phyloP scores from a whole-genome alignment of 192 early-diverging fungal genomes.

The Diversispora epigaea region DNA sequence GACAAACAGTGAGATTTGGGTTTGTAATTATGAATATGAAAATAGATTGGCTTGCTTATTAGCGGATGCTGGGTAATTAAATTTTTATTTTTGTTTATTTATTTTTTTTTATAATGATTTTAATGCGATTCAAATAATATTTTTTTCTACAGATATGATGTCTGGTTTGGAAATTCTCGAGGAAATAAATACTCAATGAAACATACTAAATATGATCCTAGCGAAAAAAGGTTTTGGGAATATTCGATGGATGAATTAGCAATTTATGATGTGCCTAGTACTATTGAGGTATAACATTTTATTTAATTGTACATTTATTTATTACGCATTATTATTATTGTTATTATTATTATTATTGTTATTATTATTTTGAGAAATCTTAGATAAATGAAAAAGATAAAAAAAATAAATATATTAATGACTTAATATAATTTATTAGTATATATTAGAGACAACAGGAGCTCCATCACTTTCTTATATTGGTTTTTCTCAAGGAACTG shows the following conservation, averaged over 20 bases:
- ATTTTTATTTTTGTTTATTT: no score
- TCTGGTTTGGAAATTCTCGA: conserved; percentile 94
- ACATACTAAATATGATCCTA: conserved; percentile 65
- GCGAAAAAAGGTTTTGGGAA: conserved; percentile 82
- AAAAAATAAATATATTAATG: no score
- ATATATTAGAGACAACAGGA: conserved; percentile 82
- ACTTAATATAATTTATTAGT: conserved; percentile 44
- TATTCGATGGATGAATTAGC: conserved; percentile 93
- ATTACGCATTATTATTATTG: no score
- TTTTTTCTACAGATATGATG: no score
- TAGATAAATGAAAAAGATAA: no score
- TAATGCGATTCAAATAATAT: no score
- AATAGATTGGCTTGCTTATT: conserved; percentile 80
- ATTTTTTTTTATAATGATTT: no score
- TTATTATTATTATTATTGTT: no score
- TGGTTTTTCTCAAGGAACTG: conserved; percentile 95
- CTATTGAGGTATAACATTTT: conserved; percentile 63
- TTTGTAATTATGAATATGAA: conserved; percentile 76
- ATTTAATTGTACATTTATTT: no score
- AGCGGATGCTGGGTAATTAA: conserved; percentile 68
- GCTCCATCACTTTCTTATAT: conserved; percentile 80
- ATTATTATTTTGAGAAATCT: no score
- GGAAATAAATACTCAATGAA: conserved; percentile 96
- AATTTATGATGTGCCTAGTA: conserved; percentile 80
- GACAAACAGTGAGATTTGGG: conserved; percentile 91